Conservation (phyloP, 768 basidiomycete genomes). For the Collybiopsis luxurians region DNA sequence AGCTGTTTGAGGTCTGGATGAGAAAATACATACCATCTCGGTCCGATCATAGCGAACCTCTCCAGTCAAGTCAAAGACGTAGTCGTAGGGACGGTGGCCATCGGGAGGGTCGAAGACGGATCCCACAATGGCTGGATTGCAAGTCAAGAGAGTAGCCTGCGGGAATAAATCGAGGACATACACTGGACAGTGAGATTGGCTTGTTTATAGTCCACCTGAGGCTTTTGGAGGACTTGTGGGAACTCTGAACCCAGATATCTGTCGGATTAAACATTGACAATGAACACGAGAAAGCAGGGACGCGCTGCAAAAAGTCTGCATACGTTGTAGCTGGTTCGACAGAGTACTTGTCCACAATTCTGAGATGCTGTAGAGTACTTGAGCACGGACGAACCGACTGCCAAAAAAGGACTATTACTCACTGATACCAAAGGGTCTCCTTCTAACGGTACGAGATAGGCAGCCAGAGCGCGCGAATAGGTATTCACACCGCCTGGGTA, state of each 20-base stretch:
- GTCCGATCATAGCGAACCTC: constrained; percentile 74
- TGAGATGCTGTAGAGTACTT: constrained; percentile 47
- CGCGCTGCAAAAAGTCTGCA: constrained; percentile 22
- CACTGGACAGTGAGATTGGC: constrained; percentile 74
- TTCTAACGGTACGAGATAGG: constrained; percentile 61
- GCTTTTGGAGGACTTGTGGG: constrained; percentile 61
- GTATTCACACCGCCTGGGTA: constrained; percentile 76
- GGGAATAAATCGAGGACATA: constrained; percentile 30
- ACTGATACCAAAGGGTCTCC: constrained; percentile 75
- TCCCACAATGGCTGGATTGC: constrained; percentile 56
- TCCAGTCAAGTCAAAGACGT: constrained; percentile 85
- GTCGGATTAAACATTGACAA: too few relatives aligned
- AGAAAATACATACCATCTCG: constrained; percentile 54
- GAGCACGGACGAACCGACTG: not conserved
- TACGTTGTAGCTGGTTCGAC: constrained; percentile 75
- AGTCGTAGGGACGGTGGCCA: constrained; percentile 66
- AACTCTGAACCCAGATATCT: constrained; percentile 83
- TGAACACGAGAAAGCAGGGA: constrained; percentile 11
- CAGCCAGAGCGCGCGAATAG: constrained; percentile 68
- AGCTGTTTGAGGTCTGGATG: not conserved
- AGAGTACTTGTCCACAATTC: constrained; percentile 75
- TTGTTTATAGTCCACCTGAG: constrained; percentile 77
- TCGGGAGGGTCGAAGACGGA: constrained; percentile 70
- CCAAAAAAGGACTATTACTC: constrained; percentile 22
- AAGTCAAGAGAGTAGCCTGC: constrained; percentile 13